Conservation (phyloP, 2,329 filamentous ascomycete species). For the Gaeumannomyces sp. region DNA sequence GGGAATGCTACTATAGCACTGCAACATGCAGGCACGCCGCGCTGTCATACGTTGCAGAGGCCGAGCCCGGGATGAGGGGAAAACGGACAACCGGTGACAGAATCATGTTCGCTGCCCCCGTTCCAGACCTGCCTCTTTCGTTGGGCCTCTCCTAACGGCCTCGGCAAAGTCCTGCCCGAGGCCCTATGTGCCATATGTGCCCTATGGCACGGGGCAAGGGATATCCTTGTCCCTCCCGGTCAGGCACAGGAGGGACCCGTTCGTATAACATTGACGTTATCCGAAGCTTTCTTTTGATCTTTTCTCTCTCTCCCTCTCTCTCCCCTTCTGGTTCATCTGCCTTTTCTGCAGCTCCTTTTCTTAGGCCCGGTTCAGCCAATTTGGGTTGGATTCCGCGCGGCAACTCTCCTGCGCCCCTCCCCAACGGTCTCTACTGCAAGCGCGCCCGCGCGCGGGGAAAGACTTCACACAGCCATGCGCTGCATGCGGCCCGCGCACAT, state of each 20-base stretch:
- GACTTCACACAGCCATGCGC: constrained; percentile 11
- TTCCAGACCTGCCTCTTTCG: neutral
- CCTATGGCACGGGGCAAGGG: neutral
- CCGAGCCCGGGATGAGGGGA: neutral
- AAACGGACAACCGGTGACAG: neutral
- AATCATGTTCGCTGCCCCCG: neutral
- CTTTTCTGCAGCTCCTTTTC: neutral
- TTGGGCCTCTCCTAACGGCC: neutral
- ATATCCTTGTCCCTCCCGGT: neutral
- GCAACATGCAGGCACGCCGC: neutral
- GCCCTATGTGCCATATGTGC: neutral
- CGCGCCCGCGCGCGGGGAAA: neutral
- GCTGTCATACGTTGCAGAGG: neutral
- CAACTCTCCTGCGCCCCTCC: neutral
- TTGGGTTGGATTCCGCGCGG: neutral
- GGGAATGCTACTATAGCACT: neutral
- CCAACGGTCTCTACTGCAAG: neutral
- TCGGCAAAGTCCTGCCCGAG: neutral
- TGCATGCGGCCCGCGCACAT: neutral
- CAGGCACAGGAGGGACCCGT: neutral
- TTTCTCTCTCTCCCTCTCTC: neutral
- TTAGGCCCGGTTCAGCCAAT: neutral
- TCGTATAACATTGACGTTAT: neutral
- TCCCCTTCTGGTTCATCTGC: neutral
- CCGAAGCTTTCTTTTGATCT: neutral